Conservation (phyloP, 2,329 filamentous ascomycete genomes). For the Aspergillus aculeatus region DNA sequence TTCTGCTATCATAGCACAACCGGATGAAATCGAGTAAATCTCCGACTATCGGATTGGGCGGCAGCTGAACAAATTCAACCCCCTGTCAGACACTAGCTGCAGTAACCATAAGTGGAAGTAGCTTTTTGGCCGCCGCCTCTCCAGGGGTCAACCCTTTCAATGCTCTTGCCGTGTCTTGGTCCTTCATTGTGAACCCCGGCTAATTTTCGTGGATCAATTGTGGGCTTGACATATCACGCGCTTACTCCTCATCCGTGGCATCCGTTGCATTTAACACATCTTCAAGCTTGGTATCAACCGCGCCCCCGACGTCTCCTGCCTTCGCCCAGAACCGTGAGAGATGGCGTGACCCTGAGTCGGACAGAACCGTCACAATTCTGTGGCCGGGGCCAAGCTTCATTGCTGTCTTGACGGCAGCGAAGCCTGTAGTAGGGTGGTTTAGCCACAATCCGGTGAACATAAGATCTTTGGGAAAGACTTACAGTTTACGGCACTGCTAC, state of each 20-base stretch:
- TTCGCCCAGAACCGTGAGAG: conserved; percentile 54
- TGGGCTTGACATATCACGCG: not conserved
- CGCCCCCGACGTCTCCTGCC: conserved; percentile 48
- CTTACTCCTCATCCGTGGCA: conserved; percentile 20
- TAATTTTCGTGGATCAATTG: not conserved
- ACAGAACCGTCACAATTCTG: conserved; percentile 49
- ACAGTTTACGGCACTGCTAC: conserved; percentile 96
- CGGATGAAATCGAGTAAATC: conserved; percentile 2
- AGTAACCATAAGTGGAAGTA: not conserved
- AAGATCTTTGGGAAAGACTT: conserved; percentile 29
- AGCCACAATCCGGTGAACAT: not conserved
- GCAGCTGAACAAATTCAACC: not conserved
- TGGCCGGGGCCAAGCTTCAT: conserved; percentile 49
- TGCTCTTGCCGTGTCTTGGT: not conserved
- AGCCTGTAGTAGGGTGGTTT: conserved; percentile 35
- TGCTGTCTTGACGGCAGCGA: conserved; percentile 49
- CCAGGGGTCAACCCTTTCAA: not conserved
- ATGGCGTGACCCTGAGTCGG: conserved; percentile 52
- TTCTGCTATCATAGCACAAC: not conserved
- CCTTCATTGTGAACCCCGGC: not conserved
- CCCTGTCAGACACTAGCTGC: conserved; percentile 1
- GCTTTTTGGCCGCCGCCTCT: not conserved
- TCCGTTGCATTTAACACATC: conserved; percentile 45
- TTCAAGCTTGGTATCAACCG: conserved; percentile 46
- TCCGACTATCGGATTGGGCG: not conserved